Conservation (phyloP, 108 stramenopile species). For the Cyclostephanos tholiformis region DNA sequence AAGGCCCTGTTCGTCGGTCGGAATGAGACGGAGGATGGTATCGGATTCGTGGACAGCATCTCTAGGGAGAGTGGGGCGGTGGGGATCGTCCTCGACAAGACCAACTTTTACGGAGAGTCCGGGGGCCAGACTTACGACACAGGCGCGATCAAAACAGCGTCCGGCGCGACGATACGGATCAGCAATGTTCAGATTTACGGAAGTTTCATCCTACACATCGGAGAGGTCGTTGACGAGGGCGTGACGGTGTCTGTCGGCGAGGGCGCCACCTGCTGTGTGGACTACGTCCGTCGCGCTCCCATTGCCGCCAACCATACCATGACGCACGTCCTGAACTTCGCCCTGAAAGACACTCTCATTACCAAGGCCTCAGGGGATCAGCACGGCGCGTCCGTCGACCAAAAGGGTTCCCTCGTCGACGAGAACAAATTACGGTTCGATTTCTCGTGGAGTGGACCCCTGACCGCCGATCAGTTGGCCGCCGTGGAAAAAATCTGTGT, state of each 20-base stretch:
- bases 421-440: constrained; percentile 97
- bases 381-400: constrained; percentile 71
- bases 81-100: constrained; percentile 91
- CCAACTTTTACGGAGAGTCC: constrained; percentile 96
- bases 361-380: constrained; percentile 50
- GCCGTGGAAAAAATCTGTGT: constrained; percentile 74
- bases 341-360: constrained; percentile 87
- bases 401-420: constrained; percentile 96
- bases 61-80: constrained; percentile 73
- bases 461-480: constrained; percentile 81
- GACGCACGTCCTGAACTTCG: constrained; percentile 99
- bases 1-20: constrained; percentile 92
- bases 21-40: constrained; percentile 84
- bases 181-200: constrained; percentile 90
- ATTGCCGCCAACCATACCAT: constrained; percentile 99
- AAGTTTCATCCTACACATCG: constrained; percentile 92
- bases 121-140: constrained; percentile 97
- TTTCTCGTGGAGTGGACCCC: constrained; percentile 88
- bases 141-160: constrained; percentile 68
- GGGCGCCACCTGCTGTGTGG: constrained; percentile 81
- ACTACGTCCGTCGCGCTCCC: constrained; percentile 93
- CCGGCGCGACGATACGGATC: constrained; percentile 63
- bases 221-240: constrained; percentile 64
- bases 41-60: constrained; percentile 86
- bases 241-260: constrained; percentile 79